Conservation (phyloP, 768 basidiomycete genomes). For the Tulasnella sp. region DNA sequence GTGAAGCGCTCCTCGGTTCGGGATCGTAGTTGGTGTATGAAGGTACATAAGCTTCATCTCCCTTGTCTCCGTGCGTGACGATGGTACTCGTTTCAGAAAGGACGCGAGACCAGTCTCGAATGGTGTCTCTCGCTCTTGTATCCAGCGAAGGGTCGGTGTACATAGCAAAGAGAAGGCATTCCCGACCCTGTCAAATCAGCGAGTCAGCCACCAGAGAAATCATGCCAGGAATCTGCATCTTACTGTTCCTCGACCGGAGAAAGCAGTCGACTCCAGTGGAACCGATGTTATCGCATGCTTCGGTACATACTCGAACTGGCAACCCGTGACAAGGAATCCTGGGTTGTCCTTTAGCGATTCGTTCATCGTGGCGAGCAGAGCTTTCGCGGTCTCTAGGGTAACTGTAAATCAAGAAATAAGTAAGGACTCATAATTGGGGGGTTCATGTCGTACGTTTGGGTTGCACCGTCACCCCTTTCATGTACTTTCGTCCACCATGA, state of each 20-base stretch:
- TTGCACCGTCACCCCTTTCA: slow-evolving; percentile 9
- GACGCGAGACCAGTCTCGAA: background rate
- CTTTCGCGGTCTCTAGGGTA: background rate
- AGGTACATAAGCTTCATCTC: background rate
- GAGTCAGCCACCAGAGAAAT: background rate
- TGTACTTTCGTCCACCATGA: slow-evolving; percentile 21
- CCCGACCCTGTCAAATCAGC: background rate
- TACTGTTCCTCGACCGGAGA: background rate
- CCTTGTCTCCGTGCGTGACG: background rate
- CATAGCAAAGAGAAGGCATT: background rate
- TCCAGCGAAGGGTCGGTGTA: slow-evolving; percentile 3
- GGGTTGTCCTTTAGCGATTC: background rate
- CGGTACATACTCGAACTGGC: slow-evolving; percentile 1
- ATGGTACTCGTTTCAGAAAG: background rate
- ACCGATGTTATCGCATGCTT: background rate
- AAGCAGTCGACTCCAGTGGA: slow-evolving; percentile 4
- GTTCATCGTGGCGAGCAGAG: background rate
- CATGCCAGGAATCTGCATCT: background rate
- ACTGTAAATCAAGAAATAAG: background rate
- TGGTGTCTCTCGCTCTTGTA: background rate
- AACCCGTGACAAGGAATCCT: background rate
- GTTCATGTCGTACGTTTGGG: background rate
- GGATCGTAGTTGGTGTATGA: slow-evolving; percentile 27
- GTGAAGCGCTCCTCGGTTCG: background rate
- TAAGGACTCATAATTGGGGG: background rate